Evolutionary conservation across 2,329 filamentous ascomycete genomes (phyloP).

Genomic region (Cladosporium cucumerinum): DNA sequence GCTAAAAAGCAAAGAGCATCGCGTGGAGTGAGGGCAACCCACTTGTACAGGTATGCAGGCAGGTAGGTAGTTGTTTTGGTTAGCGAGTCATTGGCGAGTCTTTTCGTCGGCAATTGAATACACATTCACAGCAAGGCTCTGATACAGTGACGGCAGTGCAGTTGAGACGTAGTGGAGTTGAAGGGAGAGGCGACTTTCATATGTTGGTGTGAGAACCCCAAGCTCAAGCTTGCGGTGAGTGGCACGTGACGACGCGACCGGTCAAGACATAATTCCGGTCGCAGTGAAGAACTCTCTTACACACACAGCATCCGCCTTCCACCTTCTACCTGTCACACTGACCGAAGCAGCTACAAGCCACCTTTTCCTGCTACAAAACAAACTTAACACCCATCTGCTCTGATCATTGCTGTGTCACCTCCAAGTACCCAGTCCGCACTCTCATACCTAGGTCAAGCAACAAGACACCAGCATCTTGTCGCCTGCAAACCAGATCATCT

Average conservation of each 20-base stretch:
- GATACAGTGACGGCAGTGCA: not conserved
- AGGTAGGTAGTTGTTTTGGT: slow-evolving; percentile 3
- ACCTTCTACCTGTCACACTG: too few species aligned
- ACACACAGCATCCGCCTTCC: not conserved
- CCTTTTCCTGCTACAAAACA: too few species aligned
- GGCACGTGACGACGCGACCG: not conserved
- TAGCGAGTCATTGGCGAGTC: slow-evolving; percentile 13
- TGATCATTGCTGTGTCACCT: too few species aligned
- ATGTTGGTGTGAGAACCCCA: not conserved
- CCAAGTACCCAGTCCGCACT: too few species aligned
- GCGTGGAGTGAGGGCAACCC: not conserved
- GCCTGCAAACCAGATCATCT: too few species aligned
- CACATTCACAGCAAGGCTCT: not conserved
- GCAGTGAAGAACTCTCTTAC: not conserved
- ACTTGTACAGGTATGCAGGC: slow-evolving; percentile 10
- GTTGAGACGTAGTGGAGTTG: not conserved
- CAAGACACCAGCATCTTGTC: too few species aligned
- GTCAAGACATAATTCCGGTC: not conserved
- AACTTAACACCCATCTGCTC: too few species aligned
- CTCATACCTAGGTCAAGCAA: too few species aligned
- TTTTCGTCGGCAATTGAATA: not conserved
- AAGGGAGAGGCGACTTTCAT: not conserved
- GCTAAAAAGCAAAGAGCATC: not conserved
- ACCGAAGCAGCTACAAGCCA: too few species aligned
- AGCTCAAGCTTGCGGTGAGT: too few species aligned